Conservation (phyloP, 106 monocot species). For the Cymbidium sinense region DNA sequence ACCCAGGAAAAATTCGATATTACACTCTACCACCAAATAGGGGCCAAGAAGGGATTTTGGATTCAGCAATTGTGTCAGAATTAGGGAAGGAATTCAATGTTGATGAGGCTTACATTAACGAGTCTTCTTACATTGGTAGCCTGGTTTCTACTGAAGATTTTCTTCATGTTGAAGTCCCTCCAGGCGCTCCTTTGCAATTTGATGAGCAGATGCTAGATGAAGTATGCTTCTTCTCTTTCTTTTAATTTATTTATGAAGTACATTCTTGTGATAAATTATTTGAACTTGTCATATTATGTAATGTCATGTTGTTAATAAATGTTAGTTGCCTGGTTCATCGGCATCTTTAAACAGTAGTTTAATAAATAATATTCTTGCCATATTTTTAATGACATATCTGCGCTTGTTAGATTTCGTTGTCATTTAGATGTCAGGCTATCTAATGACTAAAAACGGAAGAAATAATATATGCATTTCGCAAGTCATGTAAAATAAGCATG, state of each 20-base stretch:
- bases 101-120: constrained; percentile 77
- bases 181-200: constrained; percentile 30
- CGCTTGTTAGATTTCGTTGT: too few relatives aligned
- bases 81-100: constrained; percentile 86
- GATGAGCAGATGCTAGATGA: constrained; percentile 77
- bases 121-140: constrained; percentile 68
- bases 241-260: not conserved
- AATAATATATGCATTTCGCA: too few relatives aligned
- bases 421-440: too few relatives aligned
- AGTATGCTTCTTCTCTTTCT: constrained; percentile 20
- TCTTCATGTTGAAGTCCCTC: constrained; percentile 71
- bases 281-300: not conserved
- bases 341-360: not conserved
- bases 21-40: constrained; percentile 74
- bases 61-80: constrained; percentile 53
- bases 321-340: not conserved
- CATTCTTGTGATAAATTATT: not conserved
- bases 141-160: constrained; percentile 67
- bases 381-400: not conserved
- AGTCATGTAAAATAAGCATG: too few relatives aligned
- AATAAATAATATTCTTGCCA: not conserved
- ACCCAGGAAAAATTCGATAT: constrained; percentile 91
- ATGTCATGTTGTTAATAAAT: not conserved
- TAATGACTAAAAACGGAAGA: too few relatives aligned
- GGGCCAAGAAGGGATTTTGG: constrained; percentile 23